Conservation (phyloP, 2,329 filamentous ascomycete species). For the Aspergillus terreus region DNA sequence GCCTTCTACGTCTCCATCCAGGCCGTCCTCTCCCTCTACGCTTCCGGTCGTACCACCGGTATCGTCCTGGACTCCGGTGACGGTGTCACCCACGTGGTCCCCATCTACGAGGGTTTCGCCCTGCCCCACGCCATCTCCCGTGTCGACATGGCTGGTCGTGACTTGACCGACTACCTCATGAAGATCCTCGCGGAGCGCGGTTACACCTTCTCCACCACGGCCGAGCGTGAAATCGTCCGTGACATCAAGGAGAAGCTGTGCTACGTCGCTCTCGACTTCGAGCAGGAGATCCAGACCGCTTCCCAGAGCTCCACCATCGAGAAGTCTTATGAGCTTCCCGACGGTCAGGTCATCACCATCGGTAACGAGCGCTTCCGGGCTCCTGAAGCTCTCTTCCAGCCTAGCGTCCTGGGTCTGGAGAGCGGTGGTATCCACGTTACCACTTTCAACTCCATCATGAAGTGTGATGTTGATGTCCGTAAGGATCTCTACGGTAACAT, state of each 20-base stretch:
- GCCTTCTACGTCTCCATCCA: constrained; percentile 99
- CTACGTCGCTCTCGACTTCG: constrained; percentile 99
- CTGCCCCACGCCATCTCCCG: constrained; percentile 99
- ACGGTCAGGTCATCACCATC: constrained; percentile 99
- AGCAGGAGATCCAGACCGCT: constrained; percentile 99
- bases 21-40: constrained; percentile 98
- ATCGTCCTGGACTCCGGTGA: constrained; percentile 99
- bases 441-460: constrained; percentile 99
- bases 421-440: constrained; percentile 98
- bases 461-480: constrained; percentile 99
- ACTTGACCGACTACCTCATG: constrained; percentile 99
- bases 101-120: constrained; percentile 99
- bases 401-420: constrained; percentile 95
- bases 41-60: constrained; percentile 99
- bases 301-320: constrained; percentile 98
- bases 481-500: constrained; percentile 99
- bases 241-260: constrained; percentile 99
- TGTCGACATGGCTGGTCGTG: constrained; percentile 99
- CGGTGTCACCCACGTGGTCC: constrained; percentile 99
- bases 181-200: constrained; percentile 99
- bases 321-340: constrained; percentile 99
- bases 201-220: constrained; percentile 99
- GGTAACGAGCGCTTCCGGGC: constrained; percentile 99
- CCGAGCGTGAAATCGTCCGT: constrained; percentile 99
- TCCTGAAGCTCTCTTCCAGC: constrained; percentile 99